Evolutionary conservation across 2,329 filamentous ascomycete species (phyloP), one percentile per base, ranked within the genome.

Genomic region (Ophiostoma ips): DNA sequence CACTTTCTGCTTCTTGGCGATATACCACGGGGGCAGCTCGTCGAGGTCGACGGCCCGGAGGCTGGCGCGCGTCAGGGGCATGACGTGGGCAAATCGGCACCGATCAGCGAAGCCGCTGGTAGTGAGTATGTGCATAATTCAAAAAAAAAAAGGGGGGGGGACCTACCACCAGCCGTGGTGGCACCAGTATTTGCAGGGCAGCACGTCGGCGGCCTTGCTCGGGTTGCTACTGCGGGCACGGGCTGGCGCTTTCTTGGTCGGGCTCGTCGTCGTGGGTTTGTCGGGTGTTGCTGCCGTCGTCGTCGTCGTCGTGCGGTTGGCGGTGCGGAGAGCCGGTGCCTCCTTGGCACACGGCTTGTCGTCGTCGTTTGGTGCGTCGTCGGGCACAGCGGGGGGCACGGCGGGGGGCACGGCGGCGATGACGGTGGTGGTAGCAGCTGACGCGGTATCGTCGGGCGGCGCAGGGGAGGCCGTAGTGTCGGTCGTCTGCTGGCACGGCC

Each of bases 121-220:
- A 8, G 19, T 37, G 13, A 50, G 43, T 19, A 36, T 12, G 16
- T 18, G 34, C 48, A 15, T 7, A 3, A 36, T 1, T 21, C 1
- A 19, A 10, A 12, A n/a, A n/a, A 24, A 38, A 44, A 38, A 34
- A 24, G 18, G 1, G 33, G 43, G 8, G 13, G 6, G 45, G n/a
- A 52, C 54, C 13, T 49, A 54, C 54, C 55, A 77, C 12, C 60
- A 64, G 7, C 72, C 72, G 37, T 67, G 61, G 48, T 64, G 63
- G 58, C 71, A 73, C 71, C 71, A 77, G 58, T 70, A 63, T 12
- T 67, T 65, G 59, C 73, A 74, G 58, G 49, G 45, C 15, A 18
- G 19, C 31, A 16, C 33, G 1, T 61, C 60, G 24, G 51, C 36
- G 18, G 52, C 51, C 30, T 44, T 16, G 12, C 18, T 21, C 19